Conservation (phyloP, 345 rosid species). For the Ailanthus altissimus region DNA sequence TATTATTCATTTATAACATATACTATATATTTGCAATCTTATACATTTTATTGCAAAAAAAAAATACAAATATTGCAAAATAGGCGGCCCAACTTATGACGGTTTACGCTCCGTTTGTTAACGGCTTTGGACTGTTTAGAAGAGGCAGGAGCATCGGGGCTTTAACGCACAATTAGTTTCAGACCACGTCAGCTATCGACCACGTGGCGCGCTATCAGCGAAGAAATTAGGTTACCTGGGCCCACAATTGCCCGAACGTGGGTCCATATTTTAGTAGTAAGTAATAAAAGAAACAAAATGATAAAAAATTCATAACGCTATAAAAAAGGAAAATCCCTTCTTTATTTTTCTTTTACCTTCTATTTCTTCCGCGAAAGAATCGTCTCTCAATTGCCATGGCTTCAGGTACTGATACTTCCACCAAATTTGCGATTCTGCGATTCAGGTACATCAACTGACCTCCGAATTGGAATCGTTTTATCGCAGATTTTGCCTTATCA, state of each 20-base stretch:
- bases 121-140: too few species aligned
- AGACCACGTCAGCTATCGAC: neutral
- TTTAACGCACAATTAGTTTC: neutral
- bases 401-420: conserved; percentile 9
- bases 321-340: neutral
- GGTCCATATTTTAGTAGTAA: too few species aligned
- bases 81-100: too few species aligned
- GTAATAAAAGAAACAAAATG: neutral
- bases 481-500: conserved; percentile 49
- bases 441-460: neutral
- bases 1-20: too few species aligned
- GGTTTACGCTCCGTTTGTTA: too few species aligned
- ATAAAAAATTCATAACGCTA: neutral
- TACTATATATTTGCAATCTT: too few species aligned
- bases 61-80: too few species aligned
- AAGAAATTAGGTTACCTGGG: neutral
- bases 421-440: neutral
- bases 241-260: neutral
- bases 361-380: neutral
- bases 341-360: neutral
- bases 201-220: neutral
- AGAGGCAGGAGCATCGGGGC: too few species aligned
- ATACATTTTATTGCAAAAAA: too few species aligned
- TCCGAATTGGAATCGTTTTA: neutral
- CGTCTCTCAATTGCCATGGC: conserved; percentile 2